Base-by-base conservation (phyloP, 140 eudicot species). In the Oenanthe javanica region DNA sequence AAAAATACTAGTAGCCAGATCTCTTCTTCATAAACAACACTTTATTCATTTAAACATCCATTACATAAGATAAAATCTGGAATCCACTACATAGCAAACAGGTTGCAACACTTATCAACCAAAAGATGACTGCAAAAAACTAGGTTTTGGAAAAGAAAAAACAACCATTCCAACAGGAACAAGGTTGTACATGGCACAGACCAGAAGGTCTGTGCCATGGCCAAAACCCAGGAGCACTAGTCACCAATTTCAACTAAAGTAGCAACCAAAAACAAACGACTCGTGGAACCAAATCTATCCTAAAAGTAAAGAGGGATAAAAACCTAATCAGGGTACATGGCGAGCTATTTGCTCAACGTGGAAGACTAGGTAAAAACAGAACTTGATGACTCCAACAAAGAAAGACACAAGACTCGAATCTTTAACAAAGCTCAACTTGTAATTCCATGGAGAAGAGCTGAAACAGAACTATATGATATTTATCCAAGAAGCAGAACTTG, bases 191-290 rank as follows among this genome's bases (percentile, higher is more conserved):
- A 64, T 85, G 87, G 86, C 93, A 88, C 93, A 88, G 84, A 67
- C 66, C 71, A 45, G 31, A 82, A 40, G 59, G 57, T 23, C 54
- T 27, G 59, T 82, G 83, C 82, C 81, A 77, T 64, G 78, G 84
- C 90, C 93, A 88, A 84, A 83, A 87, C 93, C 81, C 90, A 76
- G 27, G 71, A 79, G 81, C 76, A 83, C 90, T 87, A 89, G 85
- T 83, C 86, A 79, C 64, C 82, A 27, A 59, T 77, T 43, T 52
- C 25, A 83, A 84, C 86, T 46, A 73, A 51, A 64, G 79, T 79
- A 76, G 81, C 84, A 87, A 86, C 83, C 79, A 79, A 54, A 77
- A 79, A 88, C 76, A 71, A 77, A 74, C 54, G 72, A 50, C 77
- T 71, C 77, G 21, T 31, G 81, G 63, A 84, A 74, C 80, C 79